Conservation (phyloP, 176 grass and related monocot genomes). For the Alloteropsis semialata region DNA sequence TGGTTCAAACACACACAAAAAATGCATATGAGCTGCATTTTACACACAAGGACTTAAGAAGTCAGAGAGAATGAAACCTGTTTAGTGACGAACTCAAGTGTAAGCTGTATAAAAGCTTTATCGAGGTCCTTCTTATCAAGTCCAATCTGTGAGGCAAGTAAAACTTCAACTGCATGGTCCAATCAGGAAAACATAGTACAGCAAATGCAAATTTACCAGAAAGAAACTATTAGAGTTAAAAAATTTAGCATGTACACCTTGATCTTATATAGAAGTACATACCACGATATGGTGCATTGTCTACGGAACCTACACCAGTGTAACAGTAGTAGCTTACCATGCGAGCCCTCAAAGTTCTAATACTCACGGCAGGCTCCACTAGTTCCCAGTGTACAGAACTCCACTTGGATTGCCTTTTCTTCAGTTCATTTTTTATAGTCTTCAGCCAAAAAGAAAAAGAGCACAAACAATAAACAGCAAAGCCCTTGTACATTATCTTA, state of each 20-base stretch:
- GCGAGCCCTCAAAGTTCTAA: constrained; percentile 86
- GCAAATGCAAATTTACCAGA: background rate
- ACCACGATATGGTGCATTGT: background rate
- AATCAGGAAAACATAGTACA: constrained; percentile 13
- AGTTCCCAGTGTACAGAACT: constrained; percentile 81
- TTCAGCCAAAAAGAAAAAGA: constrained; percentile 32
- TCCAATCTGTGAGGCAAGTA: constrained; percentile 68
- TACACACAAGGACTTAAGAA: background rate
- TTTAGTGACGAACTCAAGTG: constrained; percentile 78
- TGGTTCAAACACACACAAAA: constrained; percentile 4
- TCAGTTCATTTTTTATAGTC: constrained; percentile 92
- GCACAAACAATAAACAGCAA: constrained; percentile 21
- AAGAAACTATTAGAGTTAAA: background rate
- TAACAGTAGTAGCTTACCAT: constrained; percentile 61
- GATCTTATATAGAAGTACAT: background rate
- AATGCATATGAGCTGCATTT: background rate
- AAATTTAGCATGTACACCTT: constrained; percentile 10
- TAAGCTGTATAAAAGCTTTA: constrained; percentile 89
- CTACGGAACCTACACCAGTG: background rate
- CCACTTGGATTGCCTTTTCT: constrained; percentile 82
- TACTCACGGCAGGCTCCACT: constrained; percentile 61
- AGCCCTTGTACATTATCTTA: background rate
- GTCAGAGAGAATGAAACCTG: constrained; percentile 54
- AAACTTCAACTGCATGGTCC: background rate
- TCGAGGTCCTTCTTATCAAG: constrained; percentile 86